Conservation (phyloP, 768 basidiomycete genomes). For the Mycena rosella region DNA sequence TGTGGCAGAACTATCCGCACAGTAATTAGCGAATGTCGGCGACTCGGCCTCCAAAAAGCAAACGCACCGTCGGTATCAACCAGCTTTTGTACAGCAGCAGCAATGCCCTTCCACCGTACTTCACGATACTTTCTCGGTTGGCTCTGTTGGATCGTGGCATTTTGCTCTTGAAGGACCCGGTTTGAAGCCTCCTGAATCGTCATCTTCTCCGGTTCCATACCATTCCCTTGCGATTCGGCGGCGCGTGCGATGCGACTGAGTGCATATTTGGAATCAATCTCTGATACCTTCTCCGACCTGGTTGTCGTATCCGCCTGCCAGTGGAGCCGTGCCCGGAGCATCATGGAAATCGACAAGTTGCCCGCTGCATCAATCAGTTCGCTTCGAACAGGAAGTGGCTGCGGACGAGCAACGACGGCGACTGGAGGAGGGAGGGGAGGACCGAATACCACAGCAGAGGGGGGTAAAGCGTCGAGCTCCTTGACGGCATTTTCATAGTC, state of each 20-base stretch:
- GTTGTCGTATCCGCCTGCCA: slow-evolving; percentile 24
- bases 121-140: slow-evolving; percentile 13
- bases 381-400: neutral
- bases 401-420: neutral
- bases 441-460: too few species aligned
- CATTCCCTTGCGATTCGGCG: neutral
- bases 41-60: neutral
- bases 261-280: slow-evolving; percentile 21
- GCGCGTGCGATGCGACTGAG: slow-evolving; percentile 3
- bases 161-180: slow-evolving; percentile 26
- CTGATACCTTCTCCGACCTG: slow-evolving; percentile 7
- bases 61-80: neutral
- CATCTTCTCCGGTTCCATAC: slow-evolving; percentile 23
- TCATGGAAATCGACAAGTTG: slow-evolving; percentile 11
- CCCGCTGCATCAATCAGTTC: slow-evolving; percentile 8
- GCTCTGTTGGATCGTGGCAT: slow-evolving; percentile 9
- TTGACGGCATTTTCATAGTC: slow-evolving; percentile 18
- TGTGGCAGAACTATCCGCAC: slow-evolving; percentile 23
- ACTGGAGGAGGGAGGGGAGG: neutral
- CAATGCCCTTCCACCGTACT: slow-evolving; percentile 24
- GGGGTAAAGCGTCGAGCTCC: neutral
- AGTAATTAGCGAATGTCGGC: too few species aligned
- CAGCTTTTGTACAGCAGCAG: neutral
- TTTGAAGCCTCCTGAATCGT: slow-evolving; percentile 31
- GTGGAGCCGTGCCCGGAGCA: slow-evolving; percentile 6